Percentiles rank a stretch among this genome's conserved stretches.
Evolutionary conservation across 305 asterid species (phyloP).

Genomic region (Fraxinus platypoda): DNA sequence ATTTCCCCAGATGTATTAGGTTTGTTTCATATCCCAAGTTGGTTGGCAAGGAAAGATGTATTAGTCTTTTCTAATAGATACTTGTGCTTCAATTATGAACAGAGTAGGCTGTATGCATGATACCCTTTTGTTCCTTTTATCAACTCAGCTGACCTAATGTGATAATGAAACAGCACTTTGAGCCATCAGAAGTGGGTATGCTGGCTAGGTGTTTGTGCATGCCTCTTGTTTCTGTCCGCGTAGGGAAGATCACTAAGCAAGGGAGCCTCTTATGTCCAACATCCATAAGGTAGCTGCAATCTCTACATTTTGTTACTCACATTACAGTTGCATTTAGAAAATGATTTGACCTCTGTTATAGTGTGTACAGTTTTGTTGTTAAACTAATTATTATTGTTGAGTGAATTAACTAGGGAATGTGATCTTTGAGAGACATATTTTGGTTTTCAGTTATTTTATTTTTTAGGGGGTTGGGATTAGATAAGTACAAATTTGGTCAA

Average conservation of each 20-base stretch:
- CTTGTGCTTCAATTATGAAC: neutral
- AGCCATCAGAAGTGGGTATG: constrained; percentile 87
- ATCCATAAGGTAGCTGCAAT: constrained; percentile 59
- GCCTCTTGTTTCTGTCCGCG: constrained; percentile 92
- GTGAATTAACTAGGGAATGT: neutral
- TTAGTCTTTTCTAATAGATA: neutral
- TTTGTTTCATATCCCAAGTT: neutral
- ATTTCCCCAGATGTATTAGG: neutral
- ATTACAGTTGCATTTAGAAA: constrained; percentile 4
- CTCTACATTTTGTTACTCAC: neutral
- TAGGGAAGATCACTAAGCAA: constrained; percentile 80
- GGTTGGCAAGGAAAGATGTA: neutral
- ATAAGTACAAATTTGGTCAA: neutral
- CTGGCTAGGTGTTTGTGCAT: constrained; percentile 91
- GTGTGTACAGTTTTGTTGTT: neutral
- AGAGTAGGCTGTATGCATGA: neutral
- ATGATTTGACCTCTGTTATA: neutral
- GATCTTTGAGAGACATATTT: neutral
- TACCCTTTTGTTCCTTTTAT: neutral
- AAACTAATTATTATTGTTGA: neutral
- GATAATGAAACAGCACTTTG: constrained; percentile 64
- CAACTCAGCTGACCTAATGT: neutral
- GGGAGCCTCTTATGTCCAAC: constrained; percentile 74
- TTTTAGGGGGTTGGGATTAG: neutral
- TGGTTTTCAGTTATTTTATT: neutral